A percentile compares a stretch with the other conserved stretches of the same genome.
Evolutionary conservation across 2,329 filamentous ascomycete species (phyloP).

Genomic region (Alternaria alternata): DNA sequence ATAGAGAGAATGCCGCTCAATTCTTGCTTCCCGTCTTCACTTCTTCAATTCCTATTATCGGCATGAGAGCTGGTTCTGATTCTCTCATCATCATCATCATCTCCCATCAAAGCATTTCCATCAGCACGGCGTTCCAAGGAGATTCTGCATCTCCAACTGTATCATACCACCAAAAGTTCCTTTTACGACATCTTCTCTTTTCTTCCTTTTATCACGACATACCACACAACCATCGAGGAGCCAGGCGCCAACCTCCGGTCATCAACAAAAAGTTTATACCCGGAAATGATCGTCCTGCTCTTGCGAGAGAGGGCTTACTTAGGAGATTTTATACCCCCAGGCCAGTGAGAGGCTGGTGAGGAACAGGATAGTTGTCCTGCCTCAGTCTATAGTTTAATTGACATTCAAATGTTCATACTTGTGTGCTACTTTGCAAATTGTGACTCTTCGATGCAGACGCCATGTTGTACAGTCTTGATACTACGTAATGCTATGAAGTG

Average conservation of each 20-base stretch:
- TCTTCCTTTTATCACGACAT: background rate
- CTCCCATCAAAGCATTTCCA: constrained; percentile 16
- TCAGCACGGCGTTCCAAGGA: constrained; percentile 19
- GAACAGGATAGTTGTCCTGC: background rate
- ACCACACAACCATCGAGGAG: constrained; percentile 47
- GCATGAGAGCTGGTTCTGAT: constrained; percentile 52
- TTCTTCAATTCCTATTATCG: constrained; percentile 8
- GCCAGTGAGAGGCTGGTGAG: background rate
- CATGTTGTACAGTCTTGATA: too few relatives aligned
- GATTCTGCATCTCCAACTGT: constrained; percentile 16
- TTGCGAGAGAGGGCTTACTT: constrained; percentile 15
- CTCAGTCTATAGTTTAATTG: background rate
- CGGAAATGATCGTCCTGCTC: constrained; percentile 18
- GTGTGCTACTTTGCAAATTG: background rate
- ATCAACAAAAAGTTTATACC: constrained; percentile 22
- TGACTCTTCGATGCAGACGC: background rate
- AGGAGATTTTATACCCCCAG: background rate
- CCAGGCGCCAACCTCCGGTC: constrained; percentile 35
- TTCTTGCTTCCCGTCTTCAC: constrained; percentile 3
- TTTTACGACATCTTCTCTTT: constrained; percentile 9
- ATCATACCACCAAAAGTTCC: constrained; percentile 23
- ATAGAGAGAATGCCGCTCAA: constrained; percentile 14
- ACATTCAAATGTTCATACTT: background rate
- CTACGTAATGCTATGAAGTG: too few relatives aligned
- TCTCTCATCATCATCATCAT: constrained; percentile 38